phyloP scores from a whole-genome alignment of 148 eudicot species.

The Selenicereus undatus region DNA sequence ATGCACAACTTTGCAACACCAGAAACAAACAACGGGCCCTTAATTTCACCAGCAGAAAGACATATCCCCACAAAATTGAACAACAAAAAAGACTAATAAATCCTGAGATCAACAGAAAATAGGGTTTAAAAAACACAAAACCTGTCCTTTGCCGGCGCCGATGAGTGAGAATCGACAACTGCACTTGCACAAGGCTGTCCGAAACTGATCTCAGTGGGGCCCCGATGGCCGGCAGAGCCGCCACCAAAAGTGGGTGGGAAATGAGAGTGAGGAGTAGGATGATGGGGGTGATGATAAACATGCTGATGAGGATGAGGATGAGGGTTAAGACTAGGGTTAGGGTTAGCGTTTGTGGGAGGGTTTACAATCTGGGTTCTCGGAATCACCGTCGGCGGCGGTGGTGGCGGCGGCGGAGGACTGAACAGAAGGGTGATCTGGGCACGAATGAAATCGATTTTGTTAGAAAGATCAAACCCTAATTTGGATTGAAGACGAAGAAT shows the following conservation, averaged over 20 bases:
- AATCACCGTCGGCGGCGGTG: background rate
- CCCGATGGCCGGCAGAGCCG: slow-evolving; percentile 9
- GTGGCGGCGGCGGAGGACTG: slow-evolving; percentile 22
- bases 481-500: slow-evolving; percentile 57
- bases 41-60: background rate
- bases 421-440: slow-evolving; percentile 40
- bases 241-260: slow-evolving; percentile 5
- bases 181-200: slow-evolving; percentile 27
- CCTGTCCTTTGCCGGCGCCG: slow-evolving; percentile 43
- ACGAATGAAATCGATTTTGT: slow-evolving; percentile 69
- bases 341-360: slow-evolving; percentile 13
- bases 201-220: slow-evolving; percentile 38
- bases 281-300: slow-evolving; percentile 22
- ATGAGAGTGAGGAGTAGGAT: slow-evolving; percentile 11
- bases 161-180: slow-evolving; percentile 18
- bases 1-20: background rate
- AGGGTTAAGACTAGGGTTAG: slow-evolving; percentile 17
- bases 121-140: slow-evolving; percentile 13
- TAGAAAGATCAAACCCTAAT: slow-evolving; percentile 53
- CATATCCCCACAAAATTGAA: background rate
- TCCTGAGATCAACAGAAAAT: background rate
- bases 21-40: background rate
- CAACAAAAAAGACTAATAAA: background rate
- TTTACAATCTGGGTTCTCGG: background rate
- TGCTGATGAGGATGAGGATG: slow-evolving; percentile 7